A percentile compares a stretch with the other conserved stretches of the same genome.
These are phyloP conservation scores for Metschnikowia lunata DNA, from an alignment of 805 yeast genomes.

Conservation along the genomic window DNA sequence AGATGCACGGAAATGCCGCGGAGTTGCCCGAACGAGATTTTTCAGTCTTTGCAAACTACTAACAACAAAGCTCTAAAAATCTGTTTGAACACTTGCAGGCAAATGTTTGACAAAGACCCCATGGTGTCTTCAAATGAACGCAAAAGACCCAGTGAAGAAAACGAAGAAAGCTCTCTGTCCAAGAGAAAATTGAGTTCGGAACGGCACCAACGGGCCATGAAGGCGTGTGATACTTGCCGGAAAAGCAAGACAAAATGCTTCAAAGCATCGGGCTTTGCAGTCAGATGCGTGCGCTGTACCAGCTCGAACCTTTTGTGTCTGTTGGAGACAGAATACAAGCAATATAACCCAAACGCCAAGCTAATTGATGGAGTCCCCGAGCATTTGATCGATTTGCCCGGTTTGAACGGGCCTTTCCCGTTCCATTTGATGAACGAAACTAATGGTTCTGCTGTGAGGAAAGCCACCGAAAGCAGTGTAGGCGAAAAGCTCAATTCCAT, in stretches of 20 bases:
- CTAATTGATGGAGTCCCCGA: constrained; percentile 16
- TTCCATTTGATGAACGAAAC: background rate
- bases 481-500: constrained; percentile 27
- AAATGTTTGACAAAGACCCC: too few species aligned
- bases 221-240: constrained; percentile 54
- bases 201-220: constrained; percentile 34
- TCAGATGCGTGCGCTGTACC: constrained; percentile 55
- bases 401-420: constrained; percentile 7
- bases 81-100: too few species aligned
- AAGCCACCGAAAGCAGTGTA: background rate
- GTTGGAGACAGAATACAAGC: constrained; percentile 28
- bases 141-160: background rate
- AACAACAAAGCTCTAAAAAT: too few species aligned
- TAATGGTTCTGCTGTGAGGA: constrained; percentile 1
- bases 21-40: too few species aligned
- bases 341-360: constrained; percentile 13
- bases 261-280: constrained; percentile 42
- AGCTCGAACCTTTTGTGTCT: constrained; percentile 52
- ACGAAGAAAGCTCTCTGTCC: background rate
- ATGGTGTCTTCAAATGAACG: too few species aligned
- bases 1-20: too few species aligned
- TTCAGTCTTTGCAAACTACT: too few species aligned
- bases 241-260: constrained; percentile 60
- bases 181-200: constrained; percentile 4
- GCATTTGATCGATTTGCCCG: constrained; percentile 10